Evolutionary conservation across 1,284 basidiomycete species (phyloP).

Genomic region (Irpex lacteus): DNA sequence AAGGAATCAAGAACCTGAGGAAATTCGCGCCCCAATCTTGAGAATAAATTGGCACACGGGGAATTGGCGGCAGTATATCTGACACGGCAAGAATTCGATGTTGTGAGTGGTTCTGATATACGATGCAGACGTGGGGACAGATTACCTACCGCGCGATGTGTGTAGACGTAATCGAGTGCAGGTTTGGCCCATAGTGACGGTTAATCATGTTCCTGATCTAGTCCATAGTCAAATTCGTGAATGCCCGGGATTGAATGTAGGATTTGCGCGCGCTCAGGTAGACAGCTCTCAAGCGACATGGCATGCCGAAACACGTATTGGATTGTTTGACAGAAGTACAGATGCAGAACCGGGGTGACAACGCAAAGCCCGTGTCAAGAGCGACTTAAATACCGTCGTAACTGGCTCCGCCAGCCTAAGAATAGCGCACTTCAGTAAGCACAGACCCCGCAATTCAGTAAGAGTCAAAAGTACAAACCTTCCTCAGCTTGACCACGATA

Average conservation of each 20-base stretch:
- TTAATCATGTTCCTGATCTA: not conserved
- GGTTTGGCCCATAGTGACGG: no score
- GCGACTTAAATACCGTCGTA: conserved; percentile 70
- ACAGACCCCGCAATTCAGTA: conserved; percentile 3
- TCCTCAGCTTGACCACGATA: conserved; percentile 69
- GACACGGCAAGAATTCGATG: not conserved
- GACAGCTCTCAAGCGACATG: not conserved
- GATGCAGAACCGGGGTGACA: not conserved
- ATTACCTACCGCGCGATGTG: not conserved
- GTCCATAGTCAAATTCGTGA: not conserved
- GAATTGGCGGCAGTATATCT: not conserved
- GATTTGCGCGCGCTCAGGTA: no score
- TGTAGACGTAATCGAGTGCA: not conserved
- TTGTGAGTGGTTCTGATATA: not conserved
- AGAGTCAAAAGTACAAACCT: conserved; percentile 43
- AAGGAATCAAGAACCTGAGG: conserved; percentile 60
- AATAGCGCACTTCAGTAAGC: conserved; percentile 12
- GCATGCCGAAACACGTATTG: not conserved
- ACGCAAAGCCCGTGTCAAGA: not conserved
- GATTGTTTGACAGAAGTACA: not conserved
- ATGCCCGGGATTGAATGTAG: not conserved
- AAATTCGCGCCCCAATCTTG: conserved; percentile 31
- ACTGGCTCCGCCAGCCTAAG: conserved; percentile 75
- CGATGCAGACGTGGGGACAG: not conserved
- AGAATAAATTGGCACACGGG: not conserved